Evolutionary conservation across 768 basidiomycete genomes (phyloP), one percentile per base, ranked within the genome.

Genomic region (Boletus edulis): DNA sequence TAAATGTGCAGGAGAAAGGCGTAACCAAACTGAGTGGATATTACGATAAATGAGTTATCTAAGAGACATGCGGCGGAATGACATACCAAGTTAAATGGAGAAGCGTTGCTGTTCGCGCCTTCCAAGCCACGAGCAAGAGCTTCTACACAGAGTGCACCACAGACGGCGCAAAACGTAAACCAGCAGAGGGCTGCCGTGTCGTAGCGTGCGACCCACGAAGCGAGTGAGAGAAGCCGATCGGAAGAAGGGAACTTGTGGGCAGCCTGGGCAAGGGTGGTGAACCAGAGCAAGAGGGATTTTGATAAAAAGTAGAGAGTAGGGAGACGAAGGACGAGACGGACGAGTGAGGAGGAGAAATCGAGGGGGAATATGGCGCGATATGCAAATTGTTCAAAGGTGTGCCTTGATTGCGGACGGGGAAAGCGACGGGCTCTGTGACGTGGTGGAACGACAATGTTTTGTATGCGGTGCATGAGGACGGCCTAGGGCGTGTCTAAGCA

Each of bases 1-100:
- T 89, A 90, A 9, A 89, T 78, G 58, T 91, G 85, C 18, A 91
- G 70, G 32, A 89, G 75, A 67, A 90, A 89, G 1, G 87, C 83
- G 60, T 90, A 91, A 20, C 85, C 87, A 57, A 90, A 82, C 88
- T 89, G 59, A 31, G 18, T 11, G 20, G 35, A 14, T 24, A 27
- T 20, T 9, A 38, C 4, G 51, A 52, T n/a, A 18, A 40, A 20
- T 14, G 37, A 5, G 37, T 49, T 13, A 34, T 46, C 41, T 12
- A 27, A 12, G 24, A 40, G 15, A 40, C 52, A 56, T 27, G 58
- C 18, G 47, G 56, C 42, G 34, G n/a, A 6, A 49, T 39, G 52
- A 74, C 85, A 39, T 62, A 90, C 89, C 59, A 91, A 64, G 61
- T 90, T 90, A 68, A 89, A 89, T 0, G 86, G 85, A 4, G 85